A percentile compares a stretch with the other conserved stretches of the same genome.
phyloP scores from a whole-genome alignment of 2,329 filamentous ascomycete species.

The Golovinomyces cichoracearum region DNA sequence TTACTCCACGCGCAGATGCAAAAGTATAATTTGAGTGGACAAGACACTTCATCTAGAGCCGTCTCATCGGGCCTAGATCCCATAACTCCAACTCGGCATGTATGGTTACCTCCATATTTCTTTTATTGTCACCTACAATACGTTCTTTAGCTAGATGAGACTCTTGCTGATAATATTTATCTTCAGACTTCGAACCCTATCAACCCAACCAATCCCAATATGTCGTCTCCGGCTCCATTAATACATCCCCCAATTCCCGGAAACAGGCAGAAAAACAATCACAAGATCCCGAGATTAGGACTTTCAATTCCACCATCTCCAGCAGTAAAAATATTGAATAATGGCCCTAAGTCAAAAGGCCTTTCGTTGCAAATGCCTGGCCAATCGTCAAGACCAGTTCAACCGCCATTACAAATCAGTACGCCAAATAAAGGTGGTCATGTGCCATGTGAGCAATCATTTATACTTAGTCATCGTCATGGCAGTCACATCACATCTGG shows the following conservation, averaged over 20 bases:
- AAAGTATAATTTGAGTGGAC: neutral
- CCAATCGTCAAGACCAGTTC: slow-evolving; percentile 23
- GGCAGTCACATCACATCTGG: slow-evolving; percentile 24
- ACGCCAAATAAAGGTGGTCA: slow-evolving; percentile 67
- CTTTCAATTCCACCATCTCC: slow-evolving; percentile 76
- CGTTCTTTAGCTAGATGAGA: too few relatives aligned
- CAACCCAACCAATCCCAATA: slow-evolving; percentile 9
- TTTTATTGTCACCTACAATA: too few relatives aligned
- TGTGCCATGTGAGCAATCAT: slow-evolving; percentile 37
- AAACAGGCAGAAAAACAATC: slow-evolving; percentile 10
- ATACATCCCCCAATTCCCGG: slow-evolving; percentile 16
- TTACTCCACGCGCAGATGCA: neutral
- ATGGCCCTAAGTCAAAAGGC: slow-evolving; percentile 5
- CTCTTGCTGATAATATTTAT: neutral
- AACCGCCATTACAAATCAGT: slow-evolving; percentile 59
- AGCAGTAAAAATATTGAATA: slow-evolving; percentile 45
- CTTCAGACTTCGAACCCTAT: slow-evolving; percentile 6
- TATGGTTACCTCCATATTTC: slow-evolving; percentile 4
- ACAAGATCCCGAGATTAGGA: slow-evolving; percentile 28
- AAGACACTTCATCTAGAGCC: neutral
- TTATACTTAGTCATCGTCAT: slow-evolving; percentile 15
- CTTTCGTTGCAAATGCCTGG: slow-evolving; percentile 14
- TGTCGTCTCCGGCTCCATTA: slow-evolving; percentile 16
- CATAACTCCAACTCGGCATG: slow-evolving; percentile 1
- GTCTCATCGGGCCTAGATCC: neutral